Conservation (phyloP, 2,329 filamentous ascomycete genomes). For the Colletotrichum neosansevieriae region DNA sequence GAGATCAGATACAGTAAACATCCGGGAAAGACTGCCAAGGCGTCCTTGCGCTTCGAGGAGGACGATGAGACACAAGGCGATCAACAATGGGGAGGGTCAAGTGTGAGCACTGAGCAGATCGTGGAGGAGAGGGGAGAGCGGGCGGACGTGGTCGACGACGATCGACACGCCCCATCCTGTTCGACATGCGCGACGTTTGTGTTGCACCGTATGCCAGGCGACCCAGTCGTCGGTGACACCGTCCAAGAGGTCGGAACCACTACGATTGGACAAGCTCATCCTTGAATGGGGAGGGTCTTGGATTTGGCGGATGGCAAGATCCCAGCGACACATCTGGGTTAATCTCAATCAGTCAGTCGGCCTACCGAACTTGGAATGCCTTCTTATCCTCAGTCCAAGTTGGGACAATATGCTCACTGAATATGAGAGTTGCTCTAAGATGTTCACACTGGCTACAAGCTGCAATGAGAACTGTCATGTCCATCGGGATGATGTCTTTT, state of each 20-base stretch:
- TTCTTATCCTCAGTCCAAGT: background rate
- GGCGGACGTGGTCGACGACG: slow-evolving; percentile 6
- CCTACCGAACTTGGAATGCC: slow-evolving; percentile 8
- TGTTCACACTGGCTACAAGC: background rate
- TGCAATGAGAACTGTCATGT: background rate
- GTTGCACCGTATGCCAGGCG: slow-evolving; percentile 44
- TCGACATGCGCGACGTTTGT: slow-evolving; percentile 45
- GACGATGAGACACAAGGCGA: slow-evolving; percentile 15
- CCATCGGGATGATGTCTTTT: background rate
- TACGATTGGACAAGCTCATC: slow-evolving; percentile 17
- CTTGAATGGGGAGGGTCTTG: slow-evolving; percentile 7
- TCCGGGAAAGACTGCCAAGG: slow-evolving; percentile 25
- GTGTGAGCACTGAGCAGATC: slow-evolving; percentile 10
- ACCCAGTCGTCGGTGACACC: slow-evolving; percentile 38
- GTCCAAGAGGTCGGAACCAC: slow-evolving; percentile 34
- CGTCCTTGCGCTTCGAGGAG: slow-evolving; percentile 26
- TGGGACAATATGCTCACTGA: background rate
- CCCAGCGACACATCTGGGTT: slow-evolving; percentile 12
- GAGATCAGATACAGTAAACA: slow-evolving; percentile 36
- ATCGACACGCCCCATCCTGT: slow-evolving; percentile 26
- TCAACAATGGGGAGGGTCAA: slow-evolving; percentile 3
- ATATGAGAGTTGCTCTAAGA: background rate
- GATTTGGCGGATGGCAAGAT: slow-evolving; percentile 6
- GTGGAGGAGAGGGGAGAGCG: slow-evolving; percentile 2
- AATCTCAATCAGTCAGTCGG: slow-evolving; percentile 9